Evolutionary conservation across 257 asterid species (phyloP), one percentile per base, ranked within the genome.

Genomic region (Solanum chmielewskii): DNA sequence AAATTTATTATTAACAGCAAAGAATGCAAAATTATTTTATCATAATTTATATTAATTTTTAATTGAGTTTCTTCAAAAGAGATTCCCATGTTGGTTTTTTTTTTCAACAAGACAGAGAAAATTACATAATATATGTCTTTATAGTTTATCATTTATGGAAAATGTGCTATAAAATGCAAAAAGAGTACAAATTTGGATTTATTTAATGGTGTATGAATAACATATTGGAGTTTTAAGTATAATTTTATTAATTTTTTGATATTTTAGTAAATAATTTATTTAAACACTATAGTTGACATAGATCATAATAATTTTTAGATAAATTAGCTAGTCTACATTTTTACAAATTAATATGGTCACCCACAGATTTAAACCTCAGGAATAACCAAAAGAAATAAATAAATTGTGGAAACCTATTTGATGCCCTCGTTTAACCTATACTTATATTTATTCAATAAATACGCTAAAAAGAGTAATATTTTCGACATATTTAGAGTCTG

Each of bases 401-500:
- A 49, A 49, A 49, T 49, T 15, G 59, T 49, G 9, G 9, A 49
- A 23, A 52, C 62, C 60, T 52, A 18, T 52, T 52, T 9, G 62
- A 52, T 52, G 23, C 62, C 18, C n/a, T 52, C 23, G 6, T 52
- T 52, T 52, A 18, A 52, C 11, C 62, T 52, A 16, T 52, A 6
- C 10, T 52, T 52, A 52, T 16, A 16, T 18, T 18, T 52, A 18
- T 18, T 18, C 10, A 18, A 6, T 52, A 18, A 16, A 52, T 6
- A 52, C 0, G 52, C 6, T 52, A 33, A 33, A 52, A 16, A 52
- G 18, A 16, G 1, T 15, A 15, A 16, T 52, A 52, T 52, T 16
- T 49, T 21, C 15, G 0, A 15, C 23, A 1, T 15, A 49, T 6
- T 49, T 49, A 15, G 1, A 49, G 3, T 13, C 0, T 2, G 0